Conservation (phyloP, 2,329 filamentous ascomycete species). For the Penicillium hordei region DNA sequence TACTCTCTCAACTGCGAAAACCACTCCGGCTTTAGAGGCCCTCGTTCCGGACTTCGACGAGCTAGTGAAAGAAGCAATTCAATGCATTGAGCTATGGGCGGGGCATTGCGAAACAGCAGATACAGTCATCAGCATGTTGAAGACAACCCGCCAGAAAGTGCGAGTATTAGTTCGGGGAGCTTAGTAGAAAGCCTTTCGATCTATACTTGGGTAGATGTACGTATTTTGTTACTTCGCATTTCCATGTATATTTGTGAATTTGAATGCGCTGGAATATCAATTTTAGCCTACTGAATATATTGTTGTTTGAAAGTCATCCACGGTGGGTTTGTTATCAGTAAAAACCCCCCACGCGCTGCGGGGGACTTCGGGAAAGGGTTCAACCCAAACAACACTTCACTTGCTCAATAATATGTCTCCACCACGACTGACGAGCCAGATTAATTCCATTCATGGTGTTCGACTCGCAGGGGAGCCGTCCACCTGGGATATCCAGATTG, state of each 20-base stretch:
- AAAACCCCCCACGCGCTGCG: background rate
- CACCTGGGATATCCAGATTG: constrained; percentile 36
- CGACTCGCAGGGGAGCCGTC: constrained; percentile 31
- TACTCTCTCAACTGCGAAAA: constrained; percentile 19
- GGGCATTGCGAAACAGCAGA: constrained; percentile 15
- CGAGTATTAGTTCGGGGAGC: constrained; percentile 1
- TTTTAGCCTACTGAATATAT: background rate
- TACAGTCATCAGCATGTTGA: constrained; percentile 17
- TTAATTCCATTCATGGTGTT: constrained; percentile 28
- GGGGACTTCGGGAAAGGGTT: background rate
- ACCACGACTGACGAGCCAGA: constrained; percentile 6
- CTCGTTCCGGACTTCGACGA: constrained; percentile 20
- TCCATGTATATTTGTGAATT: background rate
- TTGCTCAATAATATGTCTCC: constrained; percentile 8
- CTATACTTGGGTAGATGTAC: background rate
- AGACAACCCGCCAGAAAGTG: constrained; percentile 18
- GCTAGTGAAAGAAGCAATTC: constrained; percentile 14
- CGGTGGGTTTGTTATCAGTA: background rate
- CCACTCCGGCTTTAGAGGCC: constrained; percentile 11
- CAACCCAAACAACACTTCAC: background rate
- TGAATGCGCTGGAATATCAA: background rate
- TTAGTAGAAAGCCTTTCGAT: background rate
- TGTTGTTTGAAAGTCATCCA: background rate
- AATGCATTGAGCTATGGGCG: constrained; percentile 15
- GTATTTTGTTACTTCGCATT: background rate